Evolutionary conservation across 1,284 basidiomycete species (phyloP), one percentile per base, ranked within the genome.

Genomic region (Agaricales sp.): DNA sequence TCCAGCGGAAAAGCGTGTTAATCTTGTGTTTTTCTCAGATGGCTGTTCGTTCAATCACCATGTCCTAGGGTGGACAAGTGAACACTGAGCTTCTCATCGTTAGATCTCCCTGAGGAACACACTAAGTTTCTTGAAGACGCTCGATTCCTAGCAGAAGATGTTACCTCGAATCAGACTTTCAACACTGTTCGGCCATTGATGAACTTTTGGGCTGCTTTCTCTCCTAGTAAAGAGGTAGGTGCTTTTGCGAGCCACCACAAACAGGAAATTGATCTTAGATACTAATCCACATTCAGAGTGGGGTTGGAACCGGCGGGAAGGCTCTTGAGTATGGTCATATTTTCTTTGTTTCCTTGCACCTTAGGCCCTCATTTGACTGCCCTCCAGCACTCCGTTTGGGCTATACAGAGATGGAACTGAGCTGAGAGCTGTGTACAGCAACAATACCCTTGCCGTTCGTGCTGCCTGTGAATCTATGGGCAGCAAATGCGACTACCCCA

Each of bases 121-220:
- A 66, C 62, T 6, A 86, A 82, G 56, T 92, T 92, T 58, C 55
- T 89, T 38, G 61, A 68, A 20, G 89, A 92, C 58, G 86, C 85
- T 0, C 62, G 64, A 50, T 69, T 75, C 23, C 75, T 92, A 3
- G 84, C 82, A 0, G 63, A 72, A 41, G 86, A 87, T 57, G 74
- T 92, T 30, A 80, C 87, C 1, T 64, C 70, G 13, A 82, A 85
- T 57, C 82, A 87, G 54, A 86, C 88, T 0, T 89, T 90, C 63
- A 73, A 78, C 50, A 81, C 83, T 0, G 87, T 92, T 20, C 73
- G 76, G 52, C 82, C 86, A 13, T 65, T 92, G 26, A 63, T 92
- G 51, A 92, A 92, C 58, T 83, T 92, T 55, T 92, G 84, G 82
- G 87, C 79, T 1, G 83, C 85, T 0, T 92, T 88, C 57, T 71